A percentile compares a stretch with the other conserved stretches of the same genome.
Evolutionary conservation across 2,329 filamentous ascomycete species (phyloP).

Genomic region (Fusarium cicatricum): DNA sequence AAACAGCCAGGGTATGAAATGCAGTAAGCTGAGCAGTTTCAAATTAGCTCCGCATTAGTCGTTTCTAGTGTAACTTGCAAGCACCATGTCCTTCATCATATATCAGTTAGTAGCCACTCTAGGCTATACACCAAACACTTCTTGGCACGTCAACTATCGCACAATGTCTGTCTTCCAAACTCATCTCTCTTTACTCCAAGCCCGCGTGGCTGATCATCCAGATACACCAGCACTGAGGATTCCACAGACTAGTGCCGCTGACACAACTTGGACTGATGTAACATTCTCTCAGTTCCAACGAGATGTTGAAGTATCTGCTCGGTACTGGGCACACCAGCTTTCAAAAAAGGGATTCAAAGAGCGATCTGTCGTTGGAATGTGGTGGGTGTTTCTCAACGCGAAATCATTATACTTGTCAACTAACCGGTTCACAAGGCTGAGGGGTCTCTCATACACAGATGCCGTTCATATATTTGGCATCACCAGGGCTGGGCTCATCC

Average conservation of each 20-base stretch:
- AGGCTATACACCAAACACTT: too few relatives aligned
- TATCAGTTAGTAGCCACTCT: too few relatives aligned
- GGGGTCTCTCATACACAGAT: slow-evolving; percentile 12
- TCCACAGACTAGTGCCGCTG: neutral
- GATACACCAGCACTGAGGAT: slow-evolving; percentile 15
- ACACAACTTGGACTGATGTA: slow-evolving; percentile 2
- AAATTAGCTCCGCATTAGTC: too few relatives aligned
- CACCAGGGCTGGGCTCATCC: slow-evolving; percentile 20
- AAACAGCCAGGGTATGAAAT: too few relatives aligned
- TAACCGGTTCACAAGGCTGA: slow-evolving; percentile 3
- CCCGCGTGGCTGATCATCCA: neutral
- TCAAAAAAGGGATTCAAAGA: neutral
- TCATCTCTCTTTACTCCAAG: neutral
- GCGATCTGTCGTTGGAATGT: slow-evolving; percentile 15
- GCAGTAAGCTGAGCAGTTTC: too few relatives aligned
- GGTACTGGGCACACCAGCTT: slow-evolving; percentile 11
- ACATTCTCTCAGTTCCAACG: neutral
- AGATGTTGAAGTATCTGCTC: slow-evolving; percentile 5
- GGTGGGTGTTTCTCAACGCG: neutral
- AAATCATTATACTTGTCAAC: neutral
- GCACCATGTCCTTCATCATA: too few relatives aligned
- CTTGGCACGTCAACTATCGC: neutral
- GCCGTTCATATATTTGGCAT: slow-evolving; percentile 18
- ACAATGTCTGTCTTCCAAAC: neutral
- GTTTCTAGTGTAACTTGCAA: too few relatives aligned